Conservation (phyloP, 129 eudicot genomes). For the Solidago caesia region DNA sequence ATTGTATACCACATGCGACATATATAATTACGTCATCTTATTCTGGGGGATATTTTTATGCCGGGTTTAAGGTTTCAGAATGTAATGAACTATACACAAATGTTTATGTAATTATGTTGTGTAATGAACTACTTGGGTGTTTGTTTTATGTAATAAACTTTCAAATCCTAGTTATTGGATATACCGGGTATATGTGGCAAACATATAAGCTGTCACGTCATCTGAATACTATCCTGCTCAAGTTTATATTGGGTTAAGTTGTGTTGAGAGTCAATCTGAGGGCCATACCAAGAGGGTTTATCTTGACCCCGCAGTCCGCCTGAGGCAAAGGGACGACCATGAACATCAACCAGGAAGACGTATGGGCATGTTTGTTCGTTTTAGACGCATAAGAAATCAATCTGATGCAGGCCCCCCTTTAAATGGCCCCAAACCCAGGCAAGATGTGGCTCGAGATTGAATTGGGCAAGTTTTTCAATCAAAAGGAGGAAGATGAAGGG, state of each 20-base stretch:
- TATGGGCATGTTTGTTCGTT: constrained; percentile 22
- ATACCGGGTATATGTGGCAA: too few relatives aligned
- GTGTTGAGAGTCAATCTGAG: constrained; percentile 34
- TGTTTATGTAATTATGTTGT: too few relatives aligned
- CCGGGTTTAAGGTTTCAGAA: background rate
- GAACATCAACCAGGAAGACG: constrained; percentile 25
- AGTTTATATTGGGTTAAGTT: constrained; percentile 41
- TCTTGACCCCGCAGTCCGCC: constrained; percentile 36
- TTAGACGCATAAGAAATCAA: background rate
- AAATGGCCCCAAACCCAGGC: constrained; percentile 37
- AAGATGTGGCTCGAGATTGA: constrained; percentile 69
- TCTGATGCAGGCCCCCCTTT: constrained; percentile 2
- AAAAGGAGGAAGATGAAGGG: constrained; percentile 25
- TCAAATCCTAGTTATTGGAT: too few relatives aligned
- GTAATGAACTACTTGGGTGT: too few relatives aligned
- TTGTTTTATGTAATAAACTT: too few relatives aligned
- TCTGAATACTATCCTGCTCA: constrained; percentile 41
- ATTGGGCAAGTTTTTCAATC: constrained; percentile 48
- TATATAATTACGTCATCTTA: background rate
- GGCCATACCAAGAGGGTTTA: constrained; percentile 27
- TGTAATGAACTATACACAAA: too few relatives aligned
- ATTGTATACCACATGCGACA: background rate
- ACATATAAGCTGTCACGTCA: too few relatives aligned
- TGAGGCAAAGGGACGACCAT: constrained; percentile 15
- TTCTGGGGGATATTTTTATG: background rate